Percentiles rank a stretch among this genome's conserved stretches.
Evolutionary conservation across 169 alveolate species (phyloP).

Genomic region (Cryptosporidium muris): DNA sequence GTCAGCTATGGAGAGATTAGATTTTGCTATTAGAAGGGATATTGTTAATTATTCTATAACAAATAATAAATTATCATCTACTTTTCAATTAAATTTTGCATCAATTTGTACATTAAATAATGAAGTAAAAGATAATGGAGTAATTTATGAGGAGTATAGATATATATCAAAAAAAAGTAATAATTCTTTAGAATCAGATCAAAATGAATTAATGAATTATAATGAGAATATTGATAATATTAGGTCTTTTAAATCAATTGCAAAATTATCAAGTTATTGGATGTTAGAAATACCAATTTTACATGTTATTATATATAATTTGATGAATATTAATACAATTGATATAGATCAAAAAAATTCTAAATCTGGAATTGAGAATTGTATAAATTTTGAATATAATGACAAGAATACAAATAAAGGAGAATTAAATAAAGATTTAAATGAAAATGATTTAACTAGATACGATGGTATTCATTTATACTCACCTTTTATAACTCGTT

Average conservation of each 20-base stretch:
- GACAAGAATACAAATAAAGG: not conserved
- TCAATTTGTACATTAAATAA: constrained; percentile 10
- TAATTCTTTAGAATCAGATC: not conserved
- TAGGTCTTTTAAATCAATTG: constrained; percentile 21
- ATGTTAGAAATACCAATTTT: constrained; percentile 34
- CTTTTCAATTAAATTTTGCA: constrained; percentile 7
- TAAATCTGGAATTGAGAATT: not conserved
- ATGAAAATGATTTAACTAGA: not conserved
- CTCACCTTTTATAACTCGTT: constrained; percentile 60
- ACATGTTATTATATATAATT: constrained; percentile 13
- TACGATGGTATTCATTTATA: constrained; percentile 50
- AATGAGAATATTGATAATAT: constrained; percentile 28
- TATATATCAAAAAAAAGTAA: not conserved
- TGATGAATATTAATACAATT: constrained; percentile 12
- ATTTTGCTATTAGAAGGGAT: constrained; percentile 43
- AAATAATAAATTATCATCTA: not conserved
- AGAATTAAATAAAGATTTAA: not conserved
- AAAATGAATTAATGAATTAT: constrained; percentile 15
- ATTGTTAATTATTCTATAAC: constrained; percentile 7
- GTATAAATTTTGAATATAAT: too few species aligned
- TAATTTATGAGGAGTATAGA: not conserved
- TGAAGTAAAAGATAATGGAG: not conserved
- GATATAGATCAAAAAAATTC: not conserved
- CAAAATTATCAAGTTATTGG: constrained; percentile 44
- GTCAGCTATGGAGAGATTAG: constrained; percentile 62